Conservation (phyloP, 352 stramenopile genomes). For the Phytophthora fragariae region DNA sequence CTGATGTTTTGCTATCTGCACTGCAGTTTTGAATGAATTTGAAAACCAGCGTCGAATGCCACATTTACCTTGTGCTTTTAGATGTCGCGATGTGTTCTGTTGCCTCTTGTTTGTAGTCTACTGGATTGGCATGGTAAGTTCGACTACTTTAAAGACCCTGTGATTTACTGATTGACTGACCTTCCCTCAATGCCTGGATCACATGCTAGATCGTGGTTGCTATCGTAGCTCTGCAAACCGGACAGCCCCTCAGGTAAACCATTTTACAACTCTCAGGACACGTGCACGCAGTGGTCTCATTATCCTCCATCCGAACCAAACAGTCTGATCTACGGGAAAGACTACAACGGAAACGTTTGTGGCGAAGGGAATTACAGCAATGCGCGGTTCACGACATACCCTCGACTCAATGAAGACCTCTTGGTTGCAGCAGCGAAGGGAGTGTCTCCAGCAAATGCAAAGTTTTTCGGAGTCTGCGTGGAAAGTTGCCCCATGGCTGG, state of each 20-base stretch:
- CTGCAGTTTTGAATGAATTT: background rate
- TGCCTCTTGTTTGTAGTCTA: conserved; percentile 87
- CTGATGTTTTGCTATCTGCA: background rate
- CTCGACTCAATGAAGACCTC: conserved; percentile 84
- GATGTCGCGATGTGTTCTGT: conserved; percentile 84
- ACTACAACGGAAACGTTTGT: conserved; percentile 87
- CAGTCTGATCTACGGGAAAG: conserved; percentile 81
- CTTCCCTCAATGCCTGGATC: background rate
- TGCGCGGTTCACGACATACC: conserved; percentile 72
- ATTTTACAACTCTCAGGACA: background rate
- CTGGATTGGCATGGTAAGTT: conserved; percentile 81
- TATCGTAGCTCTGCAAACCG: conserved; percentile 67
- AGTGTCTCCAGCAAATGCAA: conserved; percentile 53
- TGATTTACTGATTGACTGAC: background rate
- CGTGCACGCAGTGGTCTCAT: conserved; percentile 1
- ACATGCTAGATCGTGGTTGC: conserved; percentile 56
- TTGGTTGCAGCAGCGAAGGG: conserved; percentile 49
- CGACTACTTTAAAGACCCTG: background rate
- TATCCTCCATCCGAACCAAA: background rate
- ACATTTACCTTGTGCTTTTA: conserved; percentile 17
- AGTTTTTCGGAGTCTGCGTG: conserved; percentile 89
- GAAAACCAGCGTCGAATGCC: background rate
- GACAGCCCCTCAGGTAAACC: conserved; percentile 61
- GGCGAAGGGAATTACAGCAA: conserved; percentile 53
- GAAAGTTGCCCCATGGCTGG: conserved; percentile 56